Percentiles rank a stretch among this genome's conserved stretches.
Evolutionary conservation across 306 rosid species (phyloP).

Genomic region (Potentilla sterilis): DNA sequence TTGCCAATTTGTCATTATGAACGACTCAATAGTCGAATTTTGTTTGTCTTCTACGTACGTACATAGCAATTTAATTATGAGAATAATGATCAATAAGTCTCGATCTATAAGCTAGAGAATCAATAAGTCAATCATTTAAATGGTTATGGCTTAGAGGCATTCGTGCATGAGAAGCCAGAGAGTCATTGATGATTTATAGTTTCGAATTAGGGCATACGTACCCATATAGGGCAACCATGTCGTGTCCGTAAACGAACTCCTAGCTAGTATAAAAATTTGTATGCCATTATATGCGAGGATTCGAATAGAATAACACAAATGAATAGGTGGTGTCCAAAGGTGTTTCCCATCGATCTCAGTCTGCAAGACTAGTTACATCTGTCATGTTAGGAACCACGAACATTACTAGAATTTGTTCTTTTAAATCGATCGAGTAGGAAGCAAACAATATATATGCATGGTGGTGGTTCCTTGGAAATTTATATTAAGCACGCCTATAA

Average conservation of each 20-base stretch:
- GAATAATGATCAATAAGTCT: too few relatives aligned
- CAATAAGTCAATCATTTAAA: not conserved
- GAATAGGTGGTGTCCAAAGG: not conserved
- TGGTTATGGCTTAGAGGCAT: not conserved
- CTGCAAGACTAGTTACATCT: not conserved
- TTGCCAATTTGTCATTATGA: not conserved
- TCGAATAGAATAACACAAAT: not conserved
- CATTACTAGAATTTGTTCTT: constrained; percentile 7
- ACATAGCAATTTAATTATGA: not conserved
- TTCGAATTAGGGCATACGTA: not conserved
- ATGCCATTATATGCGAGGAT: not conserved
- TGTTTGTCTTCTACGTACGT: not conserved
- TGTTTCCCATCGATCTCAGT: not conserved
- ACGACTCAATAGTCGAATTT: not conserved
- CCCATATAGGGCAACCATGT: too few relatives aligned
- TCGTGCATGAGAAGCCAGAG: not conserved
- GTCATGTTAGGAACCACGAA: not conserved
- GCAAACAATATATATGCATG: not conserved
- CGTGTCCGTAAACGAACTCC: too few relatives aligned
- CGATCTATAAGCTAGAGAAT: not conserved
- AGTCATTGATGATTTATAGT: not conserved
- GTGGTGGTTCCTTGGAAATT: not conserved
- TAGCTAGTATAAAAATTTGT: not conserved
- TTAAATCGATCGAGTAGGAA: not conserved
- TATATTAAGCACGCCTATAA: not conserved